phyloP scores from a whole-genome alignment of 768 basidiomycete genomes.

The Agaricus subrufescens region DNA sequence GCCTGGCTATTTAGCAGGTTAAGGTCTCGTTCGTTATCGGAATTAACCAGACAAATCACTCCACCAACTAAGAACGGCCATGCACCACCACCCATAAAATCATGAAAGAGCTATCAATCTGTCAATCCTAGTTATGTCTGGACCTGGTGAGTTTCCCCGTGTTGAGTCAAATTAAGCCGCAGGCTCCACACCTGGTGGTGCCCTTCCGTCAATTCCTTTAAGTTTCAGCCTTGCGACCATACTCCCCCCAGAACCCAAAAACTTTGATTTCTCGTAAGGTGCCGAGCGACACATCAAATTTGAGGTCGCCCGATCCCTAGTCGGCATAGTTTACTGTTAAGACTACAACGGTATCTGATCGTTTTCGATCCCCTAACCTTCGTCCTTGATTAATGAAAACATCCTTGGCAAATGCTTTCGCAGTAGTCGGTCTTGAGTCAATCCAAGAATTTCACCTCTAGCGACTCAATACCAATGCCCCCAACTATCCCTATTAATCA shows the following conservation, averaged over 20 bases:
- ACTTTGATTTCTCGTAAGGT: constrained; percentile 85
- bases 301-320: constrained; percentile 71
- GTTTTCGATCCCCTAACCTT: constrained; percentile 61
- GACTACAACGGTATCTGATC: constrained; percentile 74
- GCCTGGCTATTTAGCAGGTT: constrained; percentile 89
- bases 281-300: constrained; percentile 67
- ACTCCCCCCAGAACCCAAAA: constrained; percentile 69
- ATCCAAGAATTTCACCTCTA: constrained; percentile 87
- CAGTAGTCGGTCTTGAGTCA: constrained; percentile 69
- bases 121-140: constrained; percentile 73
- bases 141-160: constrained; percentile 80
- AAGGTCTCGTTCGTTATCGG: constrained; percentile 93
- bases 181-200: constrained; percentile 52
- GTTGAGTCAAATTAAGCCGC: constrained; percentile 84
- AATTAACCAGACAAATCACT: constrained; percentile 98
- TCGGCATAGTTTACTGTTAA: constrained; percentile 83
- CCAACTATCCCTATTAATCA: constrained; percentile 81
- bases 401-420: constrained; percentile 50
- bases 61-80: constrained; percentile 88
- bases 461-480: constrained; percentile 77
- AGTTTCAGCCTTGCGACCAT: constrained; percentile 61
- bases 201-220: constrained; percentile 72
- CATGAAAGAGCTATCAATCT: constrained; percentile 84
- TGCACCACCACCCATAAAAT: constrained; percentile 86
- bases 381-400: constrained; percentile 62